Conservation (phyloP, 1,284 basidiomycete genomes). For the Apiotrichum domesticum region DNA sequence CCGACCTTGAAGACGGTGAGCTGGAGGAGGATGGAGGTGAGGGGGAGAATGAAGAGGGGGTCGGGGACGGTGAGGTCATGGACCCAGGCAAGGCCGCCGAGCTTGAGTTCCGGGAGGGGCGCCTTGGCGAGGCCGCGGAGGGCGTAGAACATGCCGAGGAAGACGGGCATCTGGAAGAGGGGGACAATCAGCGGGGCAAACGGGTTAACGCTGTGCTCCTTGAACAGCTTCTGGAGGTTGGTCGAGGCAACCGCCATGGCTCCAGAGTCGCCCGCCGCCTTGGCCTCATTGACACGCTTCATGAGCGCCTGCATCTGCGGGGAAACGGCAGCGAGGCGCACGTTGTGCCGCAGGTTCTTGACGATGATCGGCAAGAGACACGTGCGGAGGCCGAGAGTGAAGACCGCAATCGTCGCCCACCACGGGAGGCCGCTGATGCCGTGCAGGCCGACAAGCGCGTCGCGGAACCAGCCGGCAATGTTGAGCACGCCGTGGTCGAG, state of each 20-base stretch:
- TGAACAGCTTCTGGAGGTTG: conserved; percentile 60
- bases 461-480: conserved; percentile 60
- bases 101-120: conserved; percentile 65
- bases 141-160: conserved; percentile 80
- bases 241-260: conserved; percentile 55
- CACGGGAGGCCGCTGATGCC: conserved; percentile 71
- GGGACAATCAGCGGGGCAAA: conserved; percentile 57
- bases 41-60: conserved; percentile 71
- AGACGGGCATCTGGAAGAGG: conserved; percentile 69
- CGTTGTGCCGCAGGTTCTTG: conserved; percentile 60
- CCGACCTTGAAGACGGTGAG: conserved; percentile 65
- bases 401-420: conserved; percentile 74
- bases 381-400: conserved; percentile 64
- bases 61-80: conserved; percentile 72
- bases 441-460: conserved; percentile 64
- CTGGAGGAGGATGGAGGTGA: conserved; percentile 58
- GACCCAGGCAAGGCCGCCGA: conserved; percentile 71
- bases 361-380: conserved; percentile 66
- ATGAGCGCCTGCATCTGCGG: conserved; percentile 57
- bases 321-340: conserved; percentile 62
- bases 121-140: conserved; percentile 64
- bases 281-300: conserved; percentile 52
- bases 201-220: conserved; percentile 65
- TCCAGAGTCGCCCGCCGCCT: conserved; percentile 52
- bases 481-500: conserved; percentile 54